Conservation (phyloP, 139 green algal species). For the Chlamydomonas sp. region DNA sequence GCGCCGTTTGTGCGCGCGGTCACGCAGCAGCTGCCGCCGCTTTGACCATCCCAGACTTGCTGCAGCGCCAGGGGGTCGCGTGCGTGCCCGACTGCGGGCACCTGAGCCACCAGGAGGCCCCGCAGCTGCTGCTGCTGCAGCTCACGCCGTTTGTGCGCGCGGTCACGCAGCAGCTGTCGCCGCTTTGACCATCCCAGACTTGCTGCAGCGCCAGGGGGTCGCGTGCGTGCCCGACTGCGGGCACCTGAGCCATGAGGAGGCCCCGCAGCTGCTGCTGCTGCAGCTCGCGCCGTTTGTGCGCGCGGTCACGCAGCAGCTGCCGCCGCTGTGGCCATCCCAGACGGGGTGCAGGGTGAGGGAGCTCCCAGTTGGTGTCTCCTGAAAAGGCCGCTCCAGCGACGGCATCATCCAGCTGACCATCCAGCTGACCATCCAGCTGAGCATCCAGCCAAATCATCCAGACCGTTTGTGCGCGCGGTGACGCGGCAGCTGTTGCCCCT, state of each 20-base stretch:
- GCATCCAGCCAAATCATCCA: constrained; percentile 44
- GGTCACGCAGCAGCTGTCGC: neutral
- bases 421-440: constrained; percentile 48
- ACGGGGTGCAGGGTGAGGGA: neutral
- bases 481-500: neutral
- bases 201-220: no score
- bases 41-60: neutral
- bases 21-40: neutral
- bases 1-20: constrained; percentile 21
- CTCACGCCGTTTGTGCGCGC: constrained; percentile 37
- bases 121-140: constrained; percentile 37
- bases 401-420: constrained; percentile 66
- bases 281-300: constrained; percentile 40
- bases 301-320: neutral
- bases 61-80: neutral
- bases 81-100: constrained; percentile 59
- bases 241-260: constrained; percentile 71
- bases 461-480: constrained; percentile 27
- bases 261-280: constrained; percentile 40
- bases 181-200: no score
- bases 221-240: constrained; percentile 64
- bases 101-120: constrained; percentile 65
- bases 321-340: neutral
- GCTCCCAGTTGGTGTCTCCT: no score
- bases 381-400: constrained; percentile 25